Conservation (phyloP, 2,329 filamentous ascomycete genomes). For the Lachnellula hyalina region DNA sequence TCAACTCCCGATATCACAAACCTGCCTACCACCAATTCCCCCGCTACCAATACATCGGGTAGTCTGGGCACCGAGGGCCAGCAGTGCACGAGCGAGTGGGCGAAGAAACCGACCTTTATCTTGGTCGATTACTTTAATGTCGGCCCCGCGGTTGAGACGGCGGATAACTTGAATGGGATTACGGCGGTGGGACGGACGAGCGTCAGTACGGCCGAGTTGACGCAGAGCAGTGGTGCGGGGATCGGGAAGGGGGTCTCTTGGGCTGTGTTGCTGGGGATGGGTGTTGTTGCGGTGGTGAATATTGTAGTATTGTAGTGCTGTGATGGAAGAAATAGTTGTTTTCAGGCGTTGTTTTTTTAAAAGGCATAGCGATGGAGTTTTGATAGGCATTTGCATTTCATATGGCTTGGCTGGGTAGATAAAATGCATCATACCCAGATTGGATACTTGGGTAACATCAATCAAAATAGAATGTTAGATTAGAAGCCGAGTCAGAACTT, state of each 20-base stretch:
- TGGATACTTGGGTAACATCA: too few species aligned
- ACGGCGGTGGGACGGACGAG: conserved; percentile 25
- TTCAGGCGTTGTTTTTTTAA: conserved; percentile 5
- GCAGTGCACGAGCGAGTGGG: conserved; percentile 53
- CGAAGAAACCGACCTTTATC: conserved; percentile 62
- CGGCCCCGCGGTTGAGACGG: conserved; percentile 62
- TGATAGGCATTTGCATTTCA: background rate
- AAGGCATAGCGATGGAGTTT: conserved; percentile 22
- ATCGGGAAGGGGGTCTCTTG: conserved; percentile 1
- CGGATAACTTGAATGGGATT: conserved; percentile 62
- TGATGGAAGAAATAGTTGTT: too few species aligned
- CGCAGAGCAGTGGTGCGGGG: conserved; percentile 5
- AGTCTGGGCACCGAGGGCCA: conserved; percentile 48
- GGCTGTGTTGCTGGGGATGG: conserved; percentile 12
- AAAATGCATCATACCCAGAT: background rate
- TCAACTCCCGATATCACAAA: conserved; percentile 55
- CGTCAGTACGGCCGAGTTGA: conserved; percentile 21
- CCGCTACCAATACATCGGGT: conserved; percentile 48
- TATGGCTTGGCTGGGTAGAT: background rate
- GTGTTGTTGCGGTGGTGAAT: conserved; percentile 17
- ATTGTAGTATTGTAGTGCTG: conserved; percentile 20
- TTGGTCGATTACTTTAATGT: conserved; percentile 77
- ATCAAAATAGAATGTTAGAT: too few species aligned
- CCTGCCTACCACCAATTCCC: conserved; percentile 60
- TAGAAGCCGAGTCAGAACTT: too few species aligned